A percentile compares a stretch with the other conserved stretches of the same genome.
phyloP scores from a whole-genome alignment of 2,329 filamentous ascomycete species.

The Paraphoma sp. region DNA sequence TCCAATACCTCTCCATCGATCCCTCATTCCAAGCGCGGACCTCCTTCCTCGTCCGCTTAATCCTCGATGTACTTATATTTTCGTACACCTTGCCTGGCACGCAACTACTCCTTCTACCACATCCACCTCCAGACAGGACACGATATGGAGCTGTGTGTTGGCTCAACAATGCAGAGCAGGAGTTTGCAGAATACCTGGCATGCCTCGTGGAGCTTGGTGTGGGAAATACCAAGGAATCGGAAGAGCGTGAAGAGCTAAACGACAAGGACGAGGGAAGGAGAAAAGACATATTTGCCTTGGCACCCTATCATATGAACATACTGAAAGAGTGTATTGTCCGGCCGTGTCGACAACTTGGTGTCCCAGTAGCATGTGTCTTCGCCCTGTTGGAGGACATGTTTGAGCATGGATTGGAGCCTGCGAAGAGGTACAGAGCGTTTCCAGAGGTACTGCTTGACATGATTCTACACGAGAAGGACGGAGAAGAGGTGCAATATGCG shows the following conservation, averaged over 20 bases:
- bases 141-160: not conserved
- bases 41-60: not conserved
- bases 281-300: not conserved
- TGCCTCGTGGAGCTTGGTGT: not conserved
- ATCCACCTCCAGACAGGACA: not conserved
- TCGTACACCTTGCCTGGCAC: not conserved
- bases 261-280: too few relatives aligned
- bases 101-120: not conserved
- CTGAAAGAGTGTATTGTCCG: not conserved
- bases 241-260: too few relatives aligned
- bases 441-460: not conserved
- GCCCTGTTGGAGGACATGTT: not conserved
- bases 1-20: not conserved
- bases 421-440: not conserved
- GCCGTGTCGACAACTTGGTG: not conserved
- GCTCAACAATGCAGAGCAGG: not conserved
- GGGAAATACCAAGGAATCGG: too few relatives aligned
- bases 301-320: not conserved
- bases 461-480: not conserved
- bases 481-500: not conserved
- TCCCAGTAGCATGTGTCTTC: not conserved
- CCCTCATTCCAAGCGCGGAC: not conserved
- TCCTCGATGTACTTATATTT: not conserved
- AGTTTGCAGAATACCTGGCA: not conserved
- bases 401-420: not conserved